These are phyloP conservation scores for Pythium plurisporium DNA, from an alignment of 352 stramenopile species.

Conservation along the genomic window DNA sequence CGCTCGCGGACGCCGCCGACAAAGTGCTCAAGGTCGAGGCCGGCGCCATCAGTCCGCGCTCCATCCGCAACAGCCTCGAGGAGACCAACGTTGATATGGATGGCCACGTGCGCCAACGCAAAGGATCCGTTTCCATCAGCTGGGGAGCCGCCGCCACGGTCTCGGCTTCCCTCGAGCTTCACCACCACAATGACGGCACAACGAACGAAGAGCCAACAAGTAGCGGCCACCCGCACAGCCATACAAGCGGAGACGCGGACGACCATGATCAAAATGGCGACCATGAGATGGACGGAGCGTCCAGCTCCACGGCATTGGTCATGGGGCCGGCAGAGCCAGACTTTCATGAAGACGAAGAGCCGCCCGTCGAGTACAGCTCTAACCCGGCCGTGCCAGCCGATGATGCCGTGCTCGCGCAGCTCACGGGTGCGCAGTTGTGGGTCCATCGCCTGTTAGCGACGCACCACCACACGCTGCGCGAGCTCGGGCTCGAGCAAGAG, in stretches of 20 bases:
- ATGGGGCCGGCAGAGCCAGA: conserved; percentile 17
- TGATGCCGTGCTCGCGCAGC: conserved; percentile 38
- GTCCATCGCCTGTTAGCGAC: conserved; percentile 63
- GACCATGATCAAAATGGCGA: not conserved
- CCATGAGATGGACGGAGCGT: not conserved
- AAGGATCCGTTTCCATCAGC: conserved; percentile 20
- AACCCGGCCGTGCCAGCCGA: conserved; percentile 12
- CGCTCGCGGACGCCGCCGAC: conserved; percentile 11
- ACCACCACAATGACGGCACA: not conserved
- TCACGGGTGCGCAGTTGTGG: conserved; percentile 63
- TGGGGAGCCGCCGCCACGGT: conserved; percentile 1
- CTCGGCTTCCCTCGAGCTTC: not conserved
- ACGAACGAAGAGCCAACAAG: not conserved
- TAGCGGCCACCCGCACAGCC: not conserved
- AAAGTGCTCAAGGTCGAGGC: conserved; percentile 52
- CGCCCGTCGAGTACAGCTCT: conserved; percentile 20
- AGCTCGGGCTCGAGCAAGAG: conserved; percentile 38
- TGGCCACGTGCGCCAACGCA: conserved; percentile 32
- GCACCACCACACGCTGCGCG: conserved; percentile 54
- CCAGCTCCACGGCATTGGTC: not conserved
- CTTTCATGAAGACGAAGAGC: conserved; percentile 8
- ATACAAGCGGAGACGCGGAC: not conserved
- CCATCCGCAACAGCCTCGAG: conserved; percentile 58
- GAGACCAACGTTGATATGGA: conserved; percentile 51
- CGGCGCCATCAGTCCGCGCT: conserved; percentile 59